These are phyloP conservation scores for Aspergillus felis DNA, from an alignment of 2,329 filamentous ascomycete species.

Conservation along the genomic window DNA sequence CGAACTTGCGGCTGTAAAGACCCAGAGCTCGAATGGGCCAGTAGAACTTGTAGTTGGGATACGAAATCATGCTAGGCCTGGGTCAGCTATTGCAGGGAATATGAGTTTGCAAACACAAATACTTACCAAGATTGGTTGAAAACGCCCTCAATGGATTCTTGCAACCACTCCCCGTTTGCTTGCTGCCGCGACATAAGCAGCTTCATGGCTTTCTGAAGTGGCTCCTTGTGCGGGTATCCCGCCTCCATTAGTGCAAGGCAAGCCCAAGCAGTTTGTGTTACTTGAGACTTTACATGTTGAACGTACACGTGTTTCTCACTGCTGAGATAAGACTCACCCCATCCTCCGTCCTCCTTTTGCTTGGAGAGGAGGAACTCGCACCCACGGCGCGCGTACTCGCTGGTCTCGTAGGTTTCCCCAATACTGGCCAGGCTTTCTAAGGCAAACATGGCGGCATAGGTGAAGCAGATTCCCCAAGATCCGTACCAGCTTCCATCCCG, in stretches of 20 bases:
- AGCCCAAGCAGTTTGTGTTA: slow-evolving; percentile 94
- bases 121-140: slow-evolving; percentile 94
- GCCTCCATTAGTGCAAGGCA: slow-evolving; percentile 78
- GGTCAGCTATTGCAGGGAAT: slow-evolving; percentile 16
- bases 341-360: slow-evolving; percentile 86
- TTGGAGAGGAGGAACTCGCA: slow-evolving; percentile 83
- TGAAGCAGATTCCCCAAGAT: slow-evolving; percentile 97
- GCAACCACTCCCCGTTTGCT: slow-evolving; percentile 86
- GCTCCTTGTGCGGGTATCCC: slow-evolving; percentile 69
- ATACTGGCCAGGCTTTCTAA: slow-evolving; percentile 78
- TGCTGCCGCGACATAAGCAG: slow-evolving; percentile 84
- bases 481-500: slow-evolving; percentile 95
- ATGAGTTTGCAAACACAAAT: neutral
- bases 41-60: slow-evolving; percentile 97
- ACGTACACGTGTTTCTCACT: slow-evolving; percentile 73
- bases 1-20: slow-evolving; percentile 74
- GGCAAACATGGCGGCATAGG: slow-evolving; percentile 95
- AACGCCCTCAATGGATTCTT: slow-evolving; percentile 94
- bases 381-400: slow-evolving; percentile 64
- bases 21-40: slow-evolving; percentile 93
- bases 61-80: slow-evolving; percentile 78
- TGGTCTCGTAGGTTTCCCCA: slow-evolving; percentile 77
- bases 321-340: slow-evolving; percentile 90
- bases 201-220: slow-evolving; percentile 68
- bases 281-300: slow-evolving; percentile 76